phyloP scores from a whole-genome alignment of 2,329 filamentous ascomycete species.

The Apiospora kogelbergensis region DNA sequence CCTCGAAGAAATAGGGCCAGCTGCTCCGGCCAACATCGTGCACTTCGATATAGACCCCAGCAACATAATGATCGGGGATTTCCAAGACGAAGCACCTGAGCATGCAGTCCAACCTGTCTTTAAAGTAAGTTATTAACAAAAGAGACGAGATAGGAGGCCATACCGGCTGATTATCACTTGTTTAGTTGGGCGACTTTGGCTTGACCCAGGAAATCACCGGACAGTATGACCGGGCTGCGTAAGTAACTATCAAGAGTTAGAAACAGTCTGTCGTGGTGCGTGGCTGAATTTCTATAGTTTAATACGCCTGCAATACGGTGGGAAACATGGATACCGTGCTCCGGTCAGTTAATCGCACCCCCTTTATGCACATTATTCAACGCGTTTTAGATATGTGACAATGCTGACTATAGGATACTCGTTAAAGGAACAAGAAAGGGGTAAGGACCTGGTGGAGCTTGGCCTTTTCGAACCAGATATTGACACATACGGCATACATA shows the following conservation, averaged over 20 bases:
- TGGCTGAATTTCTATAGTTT: not conserved
- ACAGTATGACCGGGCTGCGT: not conserved
- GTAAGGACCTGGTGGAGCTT: too few relatives aligned
- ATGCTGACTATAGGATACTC: not conserved
- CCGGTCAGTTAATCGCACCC: not conserved
- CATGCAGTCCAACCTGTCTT: not conserved
- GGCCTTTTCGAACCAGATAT: not conserved
- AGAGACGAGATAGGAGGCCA: not conserved
- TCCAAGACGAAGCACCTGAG: not conserved
- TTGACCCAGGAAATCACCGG: not conserved
- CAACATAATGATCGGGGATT: not conserved
- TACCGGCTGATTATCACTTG: not conserved
- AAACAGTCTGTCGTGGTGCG: not conserved
- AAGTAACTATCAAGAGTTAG: not conserved
- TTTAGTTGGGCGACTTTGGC: constrained; percentile 1
- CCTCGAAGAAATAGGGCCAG: not conserved
- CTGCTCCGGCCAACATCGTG: not conserved
- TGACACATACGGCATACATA: not conserved
- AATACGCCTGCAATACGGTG: not conserved
- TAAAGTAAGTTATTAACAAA: not conserved
- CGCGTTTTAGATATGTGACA: too few relatives aligned
- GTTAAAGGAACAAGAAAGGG: not conserved
- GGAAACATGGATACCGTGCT: not conserved
- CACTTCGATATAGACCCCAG: constrained; percentile 5
- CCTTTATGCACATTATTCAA: not conserved